phyloP scores from a whole-genome alignment of 805 yeast species.

The Suhomyces vadensis region DNA sequence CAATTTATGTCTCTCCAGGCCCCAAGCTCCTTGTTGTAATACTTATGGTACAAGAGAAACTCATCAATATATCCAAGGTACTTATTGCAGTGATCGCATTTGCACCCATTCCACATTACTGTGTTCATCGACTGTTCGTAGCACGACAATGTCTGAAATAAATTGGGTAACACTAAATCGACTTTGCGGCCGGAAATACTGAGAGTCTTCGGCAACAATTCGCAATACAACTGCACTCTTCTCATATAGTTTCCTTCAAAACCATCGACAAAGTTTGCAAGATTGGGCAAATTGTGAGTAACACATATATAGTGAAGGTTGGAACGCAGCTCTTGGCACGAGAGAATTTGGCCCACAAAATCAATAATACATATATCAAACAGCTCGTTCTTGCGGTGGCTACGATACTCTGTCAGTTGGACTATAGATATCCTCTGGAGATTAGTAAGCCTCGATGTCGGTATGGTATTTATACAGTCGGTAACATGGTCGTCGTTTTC shows the following conservation, averaged over 20 bases:
- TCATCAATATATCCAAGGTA: conserved; percentile 55
- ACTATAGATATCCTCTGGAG: conserved; percentile 39
- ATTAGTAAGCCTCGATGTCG: conserved; percentile 25
- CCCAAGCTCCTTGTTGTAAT: conserved; percentile 47
- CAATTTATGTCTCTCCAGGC: conserved; percentile 54
- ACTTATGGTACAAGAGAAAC: conserved; percentile 63
- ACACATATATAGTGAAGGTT: conserved; percentile 41
- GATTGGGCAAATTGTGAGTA: conserved; percentile 58
- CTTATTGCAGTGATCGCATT: conserved; percentile 56
- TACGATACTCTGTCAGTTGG: conserved; percentile 34
- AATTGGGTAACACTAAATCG: conserved; percentile 55
- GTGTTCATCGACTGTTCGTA: conserved; percentile 73
- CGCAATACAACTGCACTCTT: conserved; percentile 52
- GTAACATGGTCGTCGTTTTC: conserved; percentile 50
- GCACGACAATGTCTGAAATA: conserved; percentile 59
- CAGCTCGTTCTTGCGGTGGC: conserved; percentile 34
- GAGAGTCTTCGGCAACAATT: conserved; percentile 45
- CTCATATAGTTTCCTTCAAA: conserved; percentile 73
- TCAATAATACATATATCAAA: conserved; percentile 50
- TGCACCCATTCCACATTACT: conserved; percentile 76
- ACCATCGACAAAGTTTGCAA: conserved; percentile 61
- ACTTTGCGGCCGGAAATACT: conserved; percentile 31
- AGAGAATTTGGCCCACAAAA: conserved; percentile 19
- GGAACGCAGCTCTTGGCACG: not conserved
- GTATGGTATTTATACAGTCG: conserved; percentile 42